Evolutionary conservation across 164 flowering plant species (phyloP), one percentile per base, ranked within the genome.

Genomic region (Cinnamomum micranthum): DNA sequence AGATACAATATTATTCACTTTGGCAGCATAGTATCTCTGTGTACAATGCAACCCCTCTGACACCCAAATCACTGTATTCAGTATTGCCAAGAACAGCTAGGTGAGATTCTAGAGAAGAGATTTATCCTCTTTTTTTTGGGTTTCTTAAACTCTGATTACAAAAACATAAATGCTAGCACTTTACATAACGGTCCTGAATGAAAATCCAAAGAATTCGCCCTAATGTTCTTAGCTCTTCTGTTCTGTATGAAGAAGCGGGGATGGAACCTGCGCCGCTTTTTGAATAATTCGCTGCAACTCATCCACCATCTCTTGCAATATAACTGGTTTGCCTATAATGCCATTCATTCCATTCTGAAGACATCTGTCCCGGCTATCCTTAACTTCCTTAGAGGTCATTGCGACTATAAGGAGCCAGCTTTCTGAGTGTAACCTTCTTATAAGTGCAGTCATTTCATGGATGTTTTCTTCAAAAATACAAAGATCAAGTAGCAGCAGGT

Each of bases 401-500:
- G 85, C 90, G 23, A 87, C 73, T 5, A 86, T 80, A 68, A 81
- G 41, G 14, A 83, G 84, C 84, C 87, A 77, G 55, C 33, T 81
- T 1, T 64, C 83, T 72, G 84, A 77, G 6, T 79, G 69, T 73
- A 80, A 79, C 73, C 82, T 85, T 62, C 86, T 79, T 52, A 87
- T 79, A 50, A 83, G 77, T 50, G 70, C 71, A 17, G 85, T 84
- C 70, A 85, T 83, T 68, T 85, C 86, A 28, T 71, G 84, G 13
- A 86, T 84, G 55, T 83, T 85, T 80, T 84, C 83, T 76, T 87
- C 86, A 6, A 87, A 86, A 82, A 87, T 82, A 33, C 82, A 79
- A 20, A 86, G 78, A 71, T 87, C 90, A 69, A 87, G 69, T 17
- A 86, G 70, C 10, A 86, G 73, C 3, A 87, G 76, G 63, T 75